phyloP scores from a whole-genome alignment of 805 yeast genomes.

The Cyberlindnera saturnus region DNA sequence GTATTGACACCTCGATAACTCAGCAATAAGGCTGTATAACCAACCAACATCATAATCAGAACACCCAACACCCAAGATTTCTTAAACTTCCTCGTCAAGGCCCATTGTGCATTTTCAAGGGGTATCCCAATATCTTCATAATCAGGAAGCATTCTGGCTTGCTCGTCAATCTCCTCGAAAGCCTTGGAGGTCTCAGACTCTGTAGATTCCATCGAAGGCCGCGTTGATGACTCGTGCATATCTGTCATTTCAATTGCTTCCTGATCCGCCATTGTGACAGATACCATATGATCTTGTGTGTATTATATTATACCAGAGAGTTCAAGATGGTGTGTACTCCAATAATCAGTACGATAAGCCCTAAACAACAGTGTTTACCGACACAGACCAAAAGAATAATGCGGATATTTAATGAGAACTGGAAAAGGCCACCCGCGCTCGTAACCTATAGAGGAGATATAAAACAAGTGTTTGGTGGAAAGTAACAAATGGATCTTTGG shows the following conservation, averaged over 20 bases:
- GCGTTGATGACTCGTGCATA: background rate
- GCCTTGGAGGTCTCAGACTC: slow-evolving; percentile 8
- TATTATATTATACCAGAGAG: too few relatives aligned
- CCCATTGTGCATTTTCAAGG: background rate
- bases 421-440: too few relatives aligned
- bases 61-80: slow-evolving; percentile 1
- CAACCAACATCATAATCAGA: background rate
- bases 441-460: too few relatives aligned
- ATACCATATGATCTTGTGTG: background rate
- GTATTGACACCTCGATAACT: slow-evolving; percentile 7
- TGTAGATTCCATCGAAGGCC: background rate
- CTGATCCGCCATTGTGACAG: background rate
- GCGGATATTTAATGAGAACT: too few relatives aligned
- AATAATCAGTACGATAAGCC: too few relatives aligned
- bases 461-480: too few relatives aligned
- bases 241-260: slow-evolving; percentile 1
- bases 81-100: slow-evolving; percentile 3
- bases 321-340: too few relatives aligned
- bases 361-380: too few relatives aligned
- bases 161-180: slow-evolving; percentile 4
- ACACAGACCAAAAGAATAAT: too few relatives aligned
- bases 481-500: slow-evolving; percentile 15
- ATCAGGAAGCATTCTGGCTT: slow-evolving; percentile 3
- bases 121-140: slow-evolving; percentile 7
- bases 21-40: slow-evolving; percentile 9